Evolutionary conservation across 2,329 filamentous ascomycete species (phyloP), one percentile per base, ranked within the genome.

Genomic region (Arthroderma sp.): DNA sequence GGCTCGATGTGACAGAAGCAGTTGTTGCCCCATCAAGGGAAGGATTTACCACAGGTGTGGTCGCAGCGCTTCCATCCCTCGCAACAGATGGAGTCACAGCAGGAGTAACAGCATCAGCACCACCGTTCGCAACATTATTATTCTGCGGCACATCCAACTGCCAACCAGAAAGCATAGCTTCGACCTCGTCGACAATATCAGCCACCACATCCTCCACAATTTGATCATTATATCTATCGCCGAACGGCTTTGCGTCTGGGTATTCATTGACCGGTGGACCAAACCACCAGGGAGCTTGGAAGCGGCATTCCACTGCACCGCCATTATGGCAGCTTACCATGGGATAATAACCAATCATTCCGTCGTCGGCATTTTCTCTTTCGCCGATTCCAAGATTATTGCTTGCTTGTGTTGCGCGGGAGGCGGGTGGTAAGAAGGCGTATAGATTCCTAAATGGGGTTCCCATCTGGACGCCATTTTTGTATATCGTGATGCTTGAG

Each of bases 261-360:
- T 50, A 51, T 50, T 63, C 62, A 33, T 58, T 55, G 10, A 62
- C 56, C 29, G 64, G 61, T 0, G 88, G 88, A 10, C 87, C 85
- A 58, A 72, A 83, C 87, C 88, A 95, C 68, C 94, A 96, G 30
- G 91, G 74, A 0, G 86, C 87, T 1, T 91, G 89, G 59, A 98
- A 95, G 63, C 95, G 95, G 55, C 89, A 81, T 61, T 96, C 85
- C 10, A 84, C 88, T 1, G 88, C 83, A 27, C 89, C 91, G 43
- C 88, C 89, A 38, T 84, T 80, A 66, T 95, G 96, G 22, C 91
- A 83, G 54, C 87, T 91, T 15, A 98, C 79, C 22, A 88, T 85
- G 1, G 91, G 91, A 58, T 94, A 94, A 66, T 98, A 98, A 7
- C 91, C 93, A 1, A 95, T 75, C 73, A 91, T 84, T 32, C 89